Conservation (phyloP, 345 rosid species). For the Triadica sebifera region DNA sequence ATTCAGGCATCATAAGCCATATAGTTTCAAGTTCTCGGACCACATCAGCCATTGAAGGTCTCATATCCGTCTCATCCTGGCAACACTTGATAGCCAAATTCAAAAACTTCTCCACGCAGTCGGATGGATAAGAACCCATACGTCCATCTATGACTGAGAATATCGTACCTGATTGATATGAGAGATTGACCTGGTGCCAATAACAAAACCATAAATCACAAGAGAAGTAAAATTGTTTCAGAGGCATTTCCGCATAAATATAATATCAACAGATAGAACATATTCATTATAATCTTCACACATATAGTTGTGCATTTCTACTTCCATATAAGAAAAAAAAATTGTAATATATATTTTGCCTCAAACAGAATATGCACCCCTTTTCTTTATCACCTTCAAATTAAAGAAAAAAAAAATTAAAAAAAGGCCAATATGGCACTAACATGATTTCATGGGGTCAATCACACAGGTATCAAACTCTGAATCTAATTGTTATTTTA, state of each 20-base stretch:
- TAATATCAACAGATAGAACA: background rate
- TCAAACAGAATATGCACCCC: no score
- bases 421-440: no score
- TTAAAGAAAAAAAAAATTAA: no score
- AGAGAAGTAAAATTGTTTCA: background rate
- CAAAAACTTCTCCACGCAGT: constrained; percentile 75
- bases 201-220: background rate
- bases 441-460: no score
- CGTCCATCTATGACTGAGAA: constrained; percentile 70
- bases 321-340: no score
- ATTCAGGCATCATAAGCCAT: constrained; percentile 59
- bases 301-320: no score
- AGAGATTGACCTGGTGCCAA: constrained; percentile 54
- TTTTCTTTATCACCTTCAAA: no score
- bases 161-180: constrained; percentile 69
- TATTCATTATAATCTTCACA: no score
- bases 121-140: constrained; percentile 92
- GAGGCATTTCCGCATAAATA: background rate
- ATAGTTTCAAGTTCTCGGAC: constrained; percentile 78
- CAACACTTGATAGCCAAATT: constrained; percentile 72
- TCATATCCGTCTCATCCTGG: constrained; percentile 62
- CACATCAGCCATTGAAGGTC: constrained; percentile 94
- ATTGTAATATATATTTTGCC: no score
- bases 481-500: no score
- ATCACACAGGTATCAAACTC: no score